A percentile compares a stretch with the other conserved stretches of the same genome.
Conservation (phyloP, 176 grass and related monocot genomes). For the Eragrostis nindensis region DNA sequence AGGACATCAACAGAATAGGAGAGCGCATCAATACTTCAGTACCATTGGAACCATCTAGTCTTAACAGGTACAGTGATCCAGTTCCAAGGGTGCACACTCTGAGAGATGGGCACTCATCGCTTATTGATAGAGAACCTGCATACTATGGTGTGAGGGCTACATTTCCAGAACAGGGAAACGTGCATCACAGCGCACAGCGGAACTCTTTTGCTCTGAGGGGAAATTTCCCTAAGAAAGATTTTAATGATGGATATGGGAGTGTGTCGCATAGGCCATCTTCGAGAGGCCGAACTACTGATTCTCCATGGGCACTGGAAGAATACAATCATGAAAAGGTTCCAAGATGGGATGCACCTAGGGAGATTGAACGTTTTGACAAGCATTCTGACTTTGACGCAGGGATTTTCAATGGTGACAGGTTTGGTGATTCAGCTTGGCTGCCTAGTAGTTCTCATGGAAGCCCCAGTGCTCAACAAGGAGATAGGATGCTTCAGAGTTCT, state of each 20-base stretch:
- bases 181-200: conserved; percentile 43
- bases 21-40: conserved; percentile 61
- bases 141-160: conserved; percentile 47
- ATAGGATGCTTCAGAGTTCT: conserved; percentile 57
- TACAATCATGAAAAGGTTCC: conserved; percentile 52
- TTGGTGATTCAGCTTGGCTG: conserved; percentile 69
- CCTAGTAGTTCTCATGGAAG: conserved; percentile 61
- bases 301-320: conserved; percentile 54
- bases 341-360: conserved; percentile 62
- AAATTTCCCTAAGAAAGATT: conserved; percentile 62
- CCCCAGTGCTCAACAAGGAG: conserved; percentile 57
- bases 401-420: conserved; percentile 60
- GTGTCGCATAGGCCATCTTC: conserved; percentile 45
- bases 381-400: conserved; percentile 60
- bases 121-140: conserved; percentile 63
- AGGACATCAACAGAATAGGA: conserved; percentile 54
- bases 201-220: conserved; percentile 59
- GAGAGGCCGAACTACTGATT: conserved; percentile 48
- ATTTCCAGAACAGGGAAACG: conserved; percentile 62
- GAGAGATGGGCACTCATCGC: conserved; percentile 49
- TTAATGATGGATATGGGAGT: conserved; percentile 52
- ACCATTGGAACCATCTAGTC: conserved; percentile 58
- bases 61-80: conserved; percentile 62
- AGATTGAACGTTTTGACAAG: conserved; percentile 63
- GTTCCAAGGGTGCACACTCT: conserved; percentile 52